Evolutionary conservation across 192 early-diverging fungal species (phyloP).

Genomic region (Rhizophagus sp.): DNA sequence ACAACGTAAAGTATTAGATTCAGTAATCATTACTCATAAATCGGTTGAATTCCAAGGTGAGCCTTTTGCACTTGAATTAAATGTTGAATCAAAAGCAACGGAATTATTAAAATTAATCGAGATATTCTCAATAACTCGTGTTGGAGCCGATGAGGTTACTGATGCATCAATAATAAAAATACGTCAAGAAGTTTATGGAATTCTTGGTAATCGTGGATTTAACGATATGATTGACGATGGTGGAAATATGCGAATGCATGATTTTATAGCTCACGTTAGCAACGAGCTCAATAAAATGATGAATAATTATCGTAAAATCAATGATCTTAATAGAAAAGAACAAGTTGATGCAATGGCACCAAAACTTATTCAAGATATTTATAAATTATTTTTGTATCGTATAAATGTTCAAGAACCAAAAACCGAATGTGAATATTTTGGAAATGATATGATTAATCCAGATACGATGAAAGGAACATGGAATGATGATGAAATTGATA

Average conservation of each 20-base stretch:
- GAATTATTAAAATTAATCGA: not conserved
- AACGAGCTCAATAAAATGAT: not conserved
- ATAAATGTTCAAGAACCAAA: not conserved
- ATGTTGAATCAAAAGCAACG: not conserved
- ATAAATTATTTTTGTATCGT: not conserved
- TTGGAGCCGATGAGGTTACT: not conserved
- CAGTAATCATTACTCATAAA: not conserved
- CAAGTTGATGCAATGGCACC: too few species aligned
- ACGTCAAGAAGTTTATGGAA: slow-evolving; percentile 5
- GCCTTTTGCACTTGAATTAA: not conserved
- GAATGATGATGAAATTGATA: not conserved
- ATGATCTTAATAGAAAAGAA: not conserved
- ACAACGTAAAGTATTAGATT: not conserved
- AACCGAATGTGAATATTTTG: not conserved
- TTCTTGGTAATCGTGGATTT: slow-evolving; percentile 8
- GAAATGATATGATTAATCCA: not conserved
- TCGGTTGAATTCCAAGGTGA: not conserved
- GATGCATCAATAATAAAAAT: not conserved
- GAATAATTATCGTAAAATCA: not conserved
- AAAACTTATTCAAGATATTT: not conserved
- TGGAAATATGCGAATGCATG: too few species aligned
- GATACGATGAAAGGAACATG: not conserved
- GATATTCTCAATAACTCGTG: not conserved
- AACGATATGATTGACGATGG: too few species aligned
- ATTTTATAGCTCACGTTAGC: not conserved